Evolutionary conservation across 176 grass and related monocot species (phyloP).

Genomic region (Oryza glaberrima): DNA sequence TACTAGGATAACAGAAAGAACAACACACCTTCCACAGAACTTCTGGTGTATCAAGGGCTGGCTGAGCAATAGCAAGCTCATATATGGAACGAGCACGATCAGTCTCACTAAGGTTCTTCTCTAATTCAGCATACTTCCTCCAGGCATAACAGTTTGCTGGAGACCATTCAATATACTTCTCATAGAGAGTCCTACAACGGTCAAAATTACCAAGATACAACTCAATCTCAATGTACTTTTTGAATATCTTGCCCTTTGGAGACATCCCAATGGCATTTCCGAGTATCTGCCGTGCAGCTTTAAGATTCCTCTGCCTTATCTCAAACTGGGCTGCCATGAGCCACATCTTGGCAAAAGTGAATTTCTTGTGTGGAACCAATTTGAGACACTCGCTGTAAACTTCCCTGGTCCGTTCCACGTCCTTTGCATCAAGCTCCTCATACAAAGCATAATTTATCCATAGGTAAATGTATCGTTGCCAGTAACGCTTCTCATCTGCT

Average conservation of each 20-base stretch:
- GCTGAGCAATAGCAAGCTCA: constrained; percentile 82
- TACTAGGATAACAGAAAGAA: constrained; percentile 2
- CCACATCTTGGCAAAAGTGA: constrained; percentile 88
- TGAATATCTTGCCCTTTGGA: constrained; percentile 90
- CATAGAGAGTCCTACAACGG: constrained; percentile 71
- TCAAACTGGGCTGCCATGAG: constrained; percentile 86
- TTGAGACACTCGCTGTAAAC: constrained; percentile 79
- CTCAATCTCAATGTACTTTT: constrained; percentile 93
- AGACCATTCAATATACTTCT: constrained; percentile 88
- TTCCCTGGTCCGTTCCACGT: constrained; percentile 64
- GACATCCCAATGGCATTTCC: constrained; percentile 89
- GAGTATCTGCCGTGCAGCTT: constrained; percentile 60
- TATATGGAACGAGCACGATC: constrained; percentile 83
- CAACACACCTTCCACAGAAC: constrained; percentile 73
- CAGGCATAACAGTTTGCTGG: constrained; percentile 86
- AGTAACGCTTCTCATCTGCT: constrained; percentile 85
- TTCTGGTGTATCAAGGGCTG: constrained; percentile 84
- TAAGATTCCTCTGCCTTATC: constrained; percentile 65
- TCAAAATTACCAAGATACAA: constrained; percentile 77
- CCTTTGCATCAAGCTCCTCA: constrained; percentile 80
- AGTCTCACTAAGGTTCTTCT: constrained; percentile 78
- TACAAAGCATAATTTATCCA: constrained; percentile 94
- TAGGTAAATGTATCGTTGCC: constrained; percentile 81
- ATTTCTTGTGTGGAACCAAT: constrained; percentile 83
- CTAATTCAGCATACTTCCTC: constrained; percentile 87